A percentile compares a stretch with the other conserved stretches of the same genome.
phyloP scores from a whole-genome alignment of 2,329 filamentous ascomycete species.

The Fusarium albosuccineum region DNA sequence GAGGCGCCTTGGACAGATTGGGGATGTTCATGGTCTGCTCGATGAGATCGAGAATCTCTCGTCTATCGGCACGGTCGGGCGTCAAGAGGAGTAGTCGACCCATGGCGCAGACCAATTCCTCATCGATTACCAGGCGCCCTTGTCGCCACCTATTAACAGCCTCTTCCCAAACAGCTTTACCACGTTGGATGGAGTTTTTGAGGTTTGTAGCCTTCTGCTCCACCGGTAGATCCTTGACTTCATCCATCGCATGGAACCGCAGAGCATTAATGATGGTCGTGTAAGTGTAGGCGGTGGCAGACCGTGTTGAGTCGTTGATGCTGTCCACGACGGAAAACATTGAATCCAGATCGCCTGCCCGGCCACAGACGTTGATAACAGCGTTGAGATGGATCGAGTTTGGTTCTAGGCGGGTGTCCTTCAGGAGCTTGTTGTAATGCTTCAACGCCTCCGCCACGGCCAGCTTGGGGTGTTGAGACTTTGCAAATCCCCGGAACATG shows the following conservation, averaged over 20 bases:
- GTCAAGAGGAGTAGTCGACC: slow-evolving; percentile 80
- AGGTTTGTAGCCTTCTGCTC: slow-evolving; percentile 52
- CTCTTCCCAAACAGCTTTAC: slow-evolving; percentile 83
- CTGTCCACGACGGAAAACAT: slow-evolving; percentile 83
- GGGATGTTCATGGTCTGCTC: slow-evolving; percentile 85
- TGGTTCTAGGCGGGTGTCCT: slow-evolving; percentile 73
- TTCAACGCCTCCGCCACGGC: slow-evolving; percentile 77
- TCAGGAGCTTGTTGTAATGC: slow-evolving; percentile 81
- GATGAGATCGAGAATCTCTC: slow-evolving; percentile 80
- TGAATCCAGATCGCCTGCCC: slow-evolving; percentile 80
- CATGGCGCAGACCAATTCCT: slow-evolving; percentile 84
- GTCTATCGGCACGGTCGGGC: slow-evolving; percentile 69
- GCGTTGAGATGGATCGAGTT: slow-evolving; percentile 90
- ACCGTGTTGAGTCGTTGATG: slow-evolving; percentile 72
- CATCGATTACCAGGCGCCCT: slow-evolving; percentile 79
- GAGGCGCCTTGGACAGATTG: slow-evolving; percentile 57
- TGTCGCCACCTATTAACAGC: slow-evolving; percentile 80
- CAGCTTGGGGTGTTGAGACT: slow-evolving; percentile 67
- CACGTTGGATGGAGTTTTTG: slow-evolving; percentile 71
- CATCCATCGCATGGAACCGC: slow-evolving; percentile 53
- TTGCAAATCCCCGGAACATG: slow-evolving; percentile 80
- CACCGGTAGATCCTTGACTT: slow-evolving; percentile 43
- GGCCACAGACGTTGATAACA: slow-evolving; percentile 83
- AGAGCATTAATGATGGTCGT: slow-evolving; percentile 86
- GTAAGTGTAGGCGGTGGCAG: slow-evolving; percentile 80